Base-by-base conservation (phyloP, 2,329 filamentous ascomycete species). In the Coniella lustricola region DNA sequence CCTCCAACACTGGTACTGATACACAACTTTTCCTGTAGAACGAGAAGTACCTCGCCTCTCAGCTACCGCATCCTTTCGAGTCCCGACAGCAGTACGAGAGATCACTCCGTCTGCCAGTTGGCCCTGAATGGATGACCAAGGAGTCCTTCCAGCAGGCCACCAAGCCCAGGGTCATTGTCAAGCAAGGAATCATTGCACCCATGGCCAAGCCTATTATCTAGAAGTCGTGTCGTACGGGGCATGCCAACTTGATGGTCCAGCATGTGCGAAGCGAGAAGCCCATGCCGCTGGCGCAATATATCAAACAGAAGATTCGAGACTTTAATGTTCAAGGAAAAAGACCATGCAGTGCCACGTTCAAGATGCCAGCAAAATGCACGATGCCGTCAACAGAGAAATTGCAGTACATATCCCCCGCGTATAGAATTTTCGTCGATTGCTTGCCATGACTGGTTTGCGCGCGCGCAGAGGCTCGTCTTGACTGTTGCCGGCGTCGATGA, bases 41-140 rank as follows among this genome's bases (percentile, higher is more conserved):
- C 65, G 79, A 81, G 60, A 90, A 88, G 63, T 97, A 95, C 62
- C 76, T 95, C 59, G 90, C 93, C 16, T 81, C 82, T 8, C 79
- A 82, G 59, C 73, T 98, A 44, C 93, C 93, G 43, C 87, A 94
- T 67, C 84, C 83, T n/a, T 97, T 90, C 66, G 91, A 96, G 73
- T 88, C 79, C 22, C 78, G 77, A 57, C 78, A 86, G 61, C 90
- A 96, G 72, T 97, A 97, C 68, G 93, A 98, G 73, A 75, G 91
- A 44, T 87, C 85, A 55, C 72, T 97, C 50, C 77, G 91, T 37
- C 69, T 96, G 56, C 93, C 93, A 1, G 81, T 97, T 52, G 93
- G 93, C 1, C 88, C 86, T 14, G 91, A 98, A 67, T 98, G 91
- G 90, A 82, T 84, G 57, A 97, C 91, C n/a, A 96, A 95, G 77